Percentiles rank a stretch among this genome's conserved stretches.
These are phyloP conservation scores for Mucuna pruriens DNA, from an alignment of 306 rosid genomes.

Conservation along the genomic window DNA sequence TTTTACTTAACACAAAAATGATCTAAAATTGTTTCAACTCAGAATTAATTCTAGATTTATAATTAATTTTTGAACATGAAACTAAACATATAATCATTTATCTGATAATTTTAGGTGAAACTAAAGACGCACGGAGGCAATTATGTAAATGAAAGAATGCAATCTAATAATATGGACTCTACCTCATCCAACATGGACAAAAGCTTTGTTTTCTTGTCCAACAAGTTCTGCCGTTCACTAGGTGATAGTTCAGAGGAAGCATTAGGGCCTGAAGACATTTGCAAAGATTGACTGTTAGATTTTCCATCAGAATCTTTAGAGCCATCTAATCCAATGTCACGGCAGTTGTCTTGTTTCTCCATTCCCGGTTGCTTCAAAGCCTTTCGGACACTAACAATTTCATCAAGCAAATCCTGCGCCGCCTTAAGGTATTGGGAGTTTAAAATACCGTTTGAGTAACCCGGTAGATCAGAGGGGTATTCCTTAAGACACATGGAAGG, in stretches of 20 bases:
- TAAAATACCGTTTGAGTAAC: slow-evolving; percentile 38
- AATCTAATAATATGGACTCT: background rate
- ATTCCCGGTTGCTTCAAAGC: slow-evolving; percentile 66
- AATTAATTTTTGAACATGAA: no score
- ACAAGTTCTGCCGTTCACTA: slow-evolving; percentile 63
- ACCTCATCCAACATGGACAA: slow-evolving; percentile 81
- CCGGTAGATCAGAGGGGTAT: slow-evolving; percentile 37
- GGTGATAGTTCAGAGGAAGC: slow-evolving; percentile 56
- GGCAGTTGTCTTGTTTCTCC: slow-evolving; percentile 50
- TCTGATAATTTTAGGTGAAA: no score
- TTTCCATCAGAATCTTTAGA: slow-evolving; percentile 60
- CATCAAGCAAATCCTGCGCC: slow-evolving; percentile 76
- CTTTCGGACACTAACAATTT: slow-evolving; percentile 65
- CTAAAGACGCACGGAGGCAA: no score
- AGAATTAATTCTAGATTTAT: no score
- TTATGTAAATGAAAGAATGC: no score
- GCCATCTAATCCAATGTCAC: slow-evolving; percentile 49
- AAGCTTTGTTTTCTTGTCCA: slow-evolving; percentile 73
- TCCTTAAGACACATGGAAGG: slow-evolving; percentile 42
- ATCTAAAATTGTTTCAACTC: no score
- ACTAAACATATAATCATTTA: no score
- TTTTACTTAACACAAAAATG: no score
- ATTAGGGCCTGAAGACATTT: slow-evolving; percentile 44
- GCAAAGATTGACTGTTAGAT: slow-evolving; percentile 42
- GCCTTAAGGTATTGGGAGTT: slow-evolving; percentile 67